These are phyloP conservation scores for Fonsecaea pugnacius DNA, from an alignment of 2,329 filamentous ascomycete species.

Conservation along the genomic window DNA sequence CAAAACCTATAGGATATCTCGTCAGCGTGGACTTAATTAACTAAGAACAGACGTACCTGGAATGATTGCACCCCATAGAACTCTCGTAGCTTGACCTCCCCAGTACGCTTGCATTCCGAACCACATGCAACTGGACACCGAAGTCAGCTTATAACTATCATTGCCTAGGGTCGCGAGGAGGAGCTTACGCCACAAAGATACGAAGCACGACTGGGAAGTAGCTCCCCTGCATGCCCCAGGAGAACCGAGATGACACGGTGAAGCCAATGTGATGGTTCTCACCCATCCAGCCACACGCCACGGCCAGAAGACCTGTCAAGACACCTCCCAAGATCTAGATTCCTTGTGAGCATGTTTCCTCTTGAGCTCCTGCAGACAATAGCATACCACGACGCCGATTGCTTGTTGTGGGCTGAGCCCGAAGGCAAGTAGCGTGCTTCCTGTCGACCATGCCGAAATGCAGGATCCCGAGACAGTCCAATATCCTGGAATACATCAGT, in stretches of 20 bases:
- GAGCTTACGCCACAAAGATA: slow-evolving; percentile 29
- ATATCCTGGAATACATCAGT: slow-evolving; percentile 35
- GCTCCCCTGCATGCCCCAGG: slow-evolving; percentile 38
- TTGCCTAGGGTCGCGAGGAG: neutral
- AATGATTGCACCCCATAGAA: slow-evolving; percentile 32
- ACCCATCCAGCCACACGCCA: slow-evolving; percentile 40
- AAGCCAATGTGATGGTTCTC: slow-evolving; percentile 40
- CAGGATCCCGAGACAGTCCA: slow-evolving; percentile 42
- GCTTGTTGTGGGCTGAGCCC: slow-evolving; percentile 38
- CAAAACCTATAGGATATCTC: slow-evolving; percentile 22
- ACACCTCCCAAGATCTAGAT: slow-evolving; percentile 32
- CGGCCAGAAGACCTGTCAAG: slow-evolving; percentile 37
- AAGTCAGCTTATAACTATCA: neutral
- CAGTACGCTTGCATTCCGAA: slow-evolving; percentile 32
- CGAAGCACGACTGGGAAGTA: slow-evolving; percentile 37
- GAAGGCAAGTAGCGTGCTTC: slow-evolving; percentile 39
- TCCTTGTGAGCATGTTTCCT: slow-evolving; percentile 19
- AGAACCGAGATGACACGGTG: slow-evolving; percentile 39
- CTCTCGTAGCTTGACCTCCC: slow-evolving; percentile 38
- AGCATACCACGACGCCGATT: slow-evolving; percentile 38
- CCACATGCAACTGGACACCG: slow-evolving; percentile 24
- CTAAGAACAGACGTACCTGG: slow-evolving; percentile 22
- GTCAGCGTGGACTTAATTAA: neutral
- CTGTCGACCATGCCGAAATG: slow-evolving; percentile 40
- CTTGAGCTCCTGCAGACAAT: neutral